phyloP scores from a whole-genome alignment of 2,329 filamentous ascomycete genomes.

The Aspergillus sp. region DNA sequence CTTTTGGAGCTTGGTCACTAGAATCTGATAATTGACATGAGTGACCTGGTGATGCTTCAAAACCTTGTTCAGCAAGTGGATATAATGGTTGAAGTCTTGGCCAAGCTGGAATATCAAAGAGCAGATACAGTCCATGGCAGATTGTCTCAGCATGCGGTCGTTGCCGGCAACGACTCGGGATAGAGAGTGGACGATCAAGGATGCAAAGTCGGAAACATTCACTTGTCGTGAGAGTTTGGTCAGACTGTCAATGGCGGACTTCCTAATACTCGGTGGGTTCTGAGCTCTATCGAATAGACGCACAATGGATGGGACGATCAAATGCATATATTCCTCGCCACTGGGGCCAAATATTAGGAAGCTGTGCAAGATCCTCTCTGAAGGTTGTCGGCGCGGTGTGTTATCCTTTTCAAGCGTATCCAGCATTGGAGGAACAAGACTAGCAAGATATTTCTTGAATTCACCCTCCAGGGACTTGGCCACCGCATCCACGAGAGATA shows the following conservation, averaged over 20 bases:
- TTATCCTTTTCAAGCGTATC: constrained; percentile 86
- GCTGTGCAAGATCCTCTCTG: constrained; percentile 87
- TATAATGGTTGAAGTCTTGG: constrained; percentile 92
- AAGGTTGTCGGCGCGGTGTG: constrained; percentile 72
- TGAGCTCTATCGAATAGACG: constrained; percentile 87
- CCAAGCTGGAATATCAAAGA: constrained; percentile 94
- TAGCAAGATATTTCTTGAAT: constrained; percentile 93
- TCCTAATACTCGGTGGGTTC: constrained; percentile 75
- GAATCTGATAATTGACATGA: constrained; percentile 87
- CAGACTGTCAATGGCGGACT: constrained; percentile 89
- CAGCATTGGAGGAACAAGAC: constrained; percentile 88
- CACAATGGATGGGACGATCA: constrained; percentile 95
- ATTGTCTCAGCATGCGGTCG: constrained; percentile 72
- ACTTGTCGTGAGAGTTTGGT: constrained; percentile 93
- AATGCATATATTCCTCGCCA: constrained; percentile 97
- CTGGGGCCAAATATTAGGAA: constrained; percentile 95
- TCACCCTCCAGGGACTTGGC: constrained; percentile 92
- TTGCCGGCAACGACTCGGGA: constrained; percentile 74
- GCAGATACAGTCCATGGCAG: constrained; percentile 90
- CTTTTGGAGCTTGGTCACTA: constrained; percentile 90
- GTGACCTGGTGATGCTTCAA: constrained; percentile 77
- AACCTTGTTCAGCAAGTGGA: constrained; percentile 87
- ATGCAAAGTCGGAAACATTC: constrained; percentile 94
- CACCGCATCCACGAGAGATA: constrained; percentile 90
- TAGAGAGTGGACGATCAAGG: constrained; percentile 92